Percentiles rank a stretch among this genome's conserved stretches.
phyloP scores from a whole-genome alignment of 208 protist species.

The Crithidia thermophila region DNA sequence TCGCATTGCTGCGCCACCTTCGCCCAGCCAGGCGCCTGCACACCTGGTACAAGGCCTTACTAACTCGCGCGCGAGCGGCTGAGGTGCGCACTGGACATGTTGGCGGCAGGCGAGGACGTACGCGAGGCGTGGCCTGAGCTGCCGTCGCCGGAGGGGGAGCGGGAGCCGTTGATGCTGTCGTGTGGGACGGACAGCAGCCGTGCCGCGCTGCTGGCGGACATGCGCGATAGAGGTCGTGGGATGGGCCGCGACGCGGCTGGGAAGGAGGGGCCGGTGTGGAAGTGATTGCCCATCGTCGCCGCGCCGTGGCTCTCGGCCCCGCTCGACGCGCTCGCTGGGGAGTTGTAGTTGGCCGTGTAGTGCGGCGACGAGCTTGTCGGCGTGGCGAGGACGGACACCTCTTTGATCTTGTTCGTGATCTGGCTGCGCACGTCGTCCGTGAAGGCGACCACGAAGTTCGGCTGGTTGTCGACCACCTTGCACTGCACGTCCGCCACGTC shows the following conservation, averaged over 20 bases:
- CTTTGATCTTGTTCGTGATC: constrained; percentile 64
- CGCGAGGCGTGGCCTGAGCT: constrained; percentile 23
- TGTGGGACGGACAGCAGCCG: constrained; percentile 20
- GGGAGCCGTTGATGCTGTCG: constrained; percentile 10
- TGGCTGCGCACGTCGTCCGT: constrained; percentile 71
- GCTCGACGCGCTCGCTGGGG: background rate
- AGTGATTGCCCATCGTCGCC: constrained; percentile 22
- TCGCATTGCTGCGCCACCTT: too few relatives aligned
- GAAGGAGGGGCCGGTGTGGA: constrained; percentile 33
- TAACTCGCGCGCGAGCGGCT: constrained; percentile 4
- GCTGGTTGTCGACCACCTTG: constrained; percentile 73
- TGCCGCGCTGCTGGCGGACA: constrained; percentile 23
- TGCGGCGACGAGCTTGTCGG: constrained; percentile 10
- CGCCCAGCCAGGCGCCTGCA: too few relatives aligned
- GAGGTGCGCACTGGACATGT: background rate
- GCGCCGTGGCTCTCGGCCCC: constrained; percentile 6
- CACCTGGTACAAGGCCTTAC: too few relatives aligned
- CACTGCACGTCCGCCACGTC: constrained; percentile 78
- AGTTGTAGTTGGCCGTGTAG: constrained; percentile 1
- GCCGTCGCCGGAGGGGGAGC: constrained; percentile 11
- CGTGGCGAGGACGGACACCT: constrained; percentile 41
- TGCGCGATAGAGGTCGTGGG: constrained; percentile 19
- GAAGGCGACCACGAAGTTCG: constrained; percentile 78
- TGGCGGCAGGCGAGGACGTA: constrained; percentile 1
- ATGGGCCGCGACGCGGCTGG: constrained; percentile 13